A percentile compares a stretch with the other conserved stretches of the same genome.
These are phyloP conservation scores for Gomphus sp. DNA, from an alignment of 1,284 basidiomycete genomes.

Conservation along the genomic window DNA sequence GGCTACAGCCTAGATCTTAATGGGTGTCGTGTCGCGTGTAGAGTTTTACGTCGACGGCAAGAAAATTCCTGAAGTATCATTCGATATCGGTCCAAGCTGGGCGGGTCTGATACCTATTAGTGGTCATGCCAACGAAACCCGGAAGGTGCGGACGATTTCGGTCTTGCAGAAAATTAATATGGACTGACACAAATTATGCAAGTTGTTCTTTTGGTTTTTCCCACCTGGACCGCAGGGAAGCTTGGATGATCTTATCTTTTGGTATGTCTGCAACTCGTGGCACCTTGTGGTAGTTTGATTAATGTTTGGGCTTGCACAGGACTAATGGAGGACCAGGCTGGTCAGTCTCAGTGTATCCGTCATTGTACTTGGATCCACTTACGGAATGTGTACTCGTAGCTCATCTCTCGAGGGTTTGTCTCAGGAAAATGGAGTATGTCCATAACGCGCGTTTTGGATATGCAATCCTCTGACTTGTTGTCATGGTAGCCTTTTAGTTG, in stretches of 20 bases:
- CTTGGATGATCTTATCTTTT: conserved; percentile 63
- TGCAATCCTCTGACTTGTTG: neutral
- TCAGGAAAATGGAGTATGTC: conserved; percentile 73
- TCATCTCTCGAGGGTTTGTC: conserved; percentile 70
- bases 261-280: conserved; percentile 29
- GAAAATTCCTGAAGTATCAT: conserved; percentile 58
- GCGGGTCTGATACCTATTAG: conserved; percentile 67
- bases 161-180: neutral
- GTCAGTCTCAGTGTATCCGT: neutral
- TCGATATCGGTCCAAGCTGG: conserved; percentile 69
- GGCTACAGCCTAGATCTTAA: neutral
- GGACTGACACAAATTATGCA: neutral
- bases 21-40: conserved; percentile 16
- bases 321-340: conserved; percentile 33
- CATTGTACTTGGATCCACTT: conserved; percentile 22
- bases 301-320: neutral
- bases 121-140: conserved; percentile 45
- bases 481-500: conserved; percentile 54
- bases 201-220: conserved; percentile 87
- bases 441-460: conserved; percentile 11
- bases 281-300: neutral
- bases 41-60: conserved; percentile 68
- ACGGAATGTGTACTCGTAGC: conserved; percentile 46
- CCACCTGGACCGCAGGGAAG: conserved; percentile 66
- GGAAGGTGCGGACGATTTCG: conserved; percentile 39